Conservation (phyloP, 768 basidiomycete genomes). For the Collybia sordida region DNA sequence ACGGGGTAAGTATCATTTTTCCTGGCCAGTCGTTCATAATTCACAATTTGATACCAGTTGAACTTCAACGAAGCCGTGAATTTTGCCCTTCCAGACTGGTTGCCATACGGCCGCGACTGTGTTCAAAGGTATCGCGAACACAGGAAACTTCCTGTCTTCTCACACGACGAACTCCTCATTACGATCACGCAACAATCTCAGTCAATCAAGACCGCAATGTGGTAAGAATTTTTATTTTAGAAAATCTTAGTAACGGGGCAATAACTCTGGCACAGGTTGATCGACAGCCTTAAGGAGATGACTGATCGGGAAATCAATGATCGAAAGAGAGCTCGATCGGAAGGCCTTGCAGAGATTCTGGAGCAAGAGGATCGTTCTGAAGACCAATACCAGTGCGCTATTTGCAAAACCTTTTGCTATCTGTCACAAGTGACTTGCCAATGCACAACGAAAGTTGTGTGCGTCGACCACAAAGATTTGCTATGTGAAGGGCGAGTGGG, state of each 20-base stretch:
- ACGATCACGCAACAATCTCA: constrained; percentile 97
- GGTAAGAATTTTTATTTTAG: constrained; percentile 50
- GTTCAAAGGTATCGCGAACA: constrained; percentile 89
- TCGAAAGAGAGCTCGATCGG: constrained; percentile 59
- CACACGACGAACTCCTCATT: constrained; percentile 94
- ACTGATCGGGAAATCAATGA: constrained; percentile 74
- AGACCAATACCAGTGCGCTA: constrained; percentile 92
- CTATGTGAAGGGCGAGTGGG: constrained; percentile 59
- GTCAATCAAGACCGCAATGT: constrained; percentile 89
- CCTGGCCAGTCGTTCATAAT: constrained; percentile 2
- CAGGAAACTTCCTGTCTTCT: constrained; percentile 93
- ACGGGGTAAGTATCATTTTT: constrained; percentile 67
- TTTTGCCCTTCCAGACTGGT: constrained; percentile 96
- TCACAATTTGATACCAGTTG: constrained; percentile 49
- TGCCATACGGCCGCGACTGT: constrained; percentile 83
- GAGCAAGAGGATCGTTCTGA: constrained; percentile 83
- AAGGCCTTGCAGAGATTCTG: constrained; percentile 64
- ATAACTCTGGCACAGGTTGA: constrained; percentile 56
- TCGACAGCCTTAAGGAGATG: constrained; percentile 86
- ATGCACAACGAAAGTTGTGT: constrained; percentile 78
- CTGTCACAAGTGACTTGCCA: constrained; percentile 87
- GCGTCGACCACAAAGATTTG: constrained; percentile 79
- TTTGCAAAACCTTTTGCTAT: constrained; percentile 95
- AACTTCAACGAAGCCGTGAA: constrained; percentile 99
- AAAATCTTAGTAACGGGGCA: not conserved